Evolutionary conservation across 805 yeast species (phyloP), one percentile per base, ranked within the genome.

Genomic region (Candida nanaspora): DNA sequence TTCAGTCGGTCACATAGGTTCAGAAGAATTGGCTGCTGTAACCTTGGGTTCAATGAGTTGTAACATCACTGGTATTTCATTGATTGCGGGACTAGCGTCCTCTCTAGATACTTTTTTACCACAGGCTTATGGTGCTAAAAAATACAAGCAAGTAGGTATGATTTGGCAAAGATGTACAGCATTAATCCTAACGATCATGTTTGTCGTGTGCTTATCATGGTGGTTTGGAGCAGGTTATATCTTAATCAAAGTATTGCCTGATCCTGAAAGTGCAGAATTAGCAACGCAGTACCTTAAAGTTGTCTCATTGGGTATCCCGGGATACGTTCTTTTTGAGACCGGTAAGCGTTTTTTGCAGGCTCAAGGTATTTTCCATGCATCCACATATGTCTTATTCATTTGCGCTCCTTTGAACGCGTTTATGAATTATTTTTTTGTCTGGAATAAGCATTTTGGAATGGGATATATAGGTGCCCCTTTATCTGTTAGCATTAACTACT

Each of bases 391-490:
- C 8, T 62, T 76, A 41, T 55, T 74, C 16, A 46, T 76, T 22
- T 76, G 78, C 26, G 80, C 80, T 10, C 81, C 81, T 3, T 60
- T 69, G 6, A 76, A 76, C 51, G 64, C 69, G 9, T 32, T 70
- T 4, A 63, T 75, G 68, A 76, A 74, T 47, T 57, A 63, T 42
- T 41, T 61, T 4, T 62, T 76, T 20, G 82, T 76, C 10, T 61
- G 72, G 55, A 62, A 71, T 48, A 39, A 53, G 27, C 46, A 33
- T 5, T 45, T 70, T 26, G 80, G 80, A 1, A 42, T 76, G 43
- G 82, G 82, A 1, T 76, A 74, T 51, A 52, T 70, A 38, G 82
- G 82, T 6, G 80, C 80, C 2, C 81, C 82, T 6, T 56, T 74
- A n/a, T 74, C 80, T 2, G 78, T 75, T 15, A 72, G 74, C 10